These are phyloP conservation scores for Aspergillus ochraceoroseus DNA, from an alignment of 2,329 filamentous ascomycete species.

Conservation along the genomic window DNA sequence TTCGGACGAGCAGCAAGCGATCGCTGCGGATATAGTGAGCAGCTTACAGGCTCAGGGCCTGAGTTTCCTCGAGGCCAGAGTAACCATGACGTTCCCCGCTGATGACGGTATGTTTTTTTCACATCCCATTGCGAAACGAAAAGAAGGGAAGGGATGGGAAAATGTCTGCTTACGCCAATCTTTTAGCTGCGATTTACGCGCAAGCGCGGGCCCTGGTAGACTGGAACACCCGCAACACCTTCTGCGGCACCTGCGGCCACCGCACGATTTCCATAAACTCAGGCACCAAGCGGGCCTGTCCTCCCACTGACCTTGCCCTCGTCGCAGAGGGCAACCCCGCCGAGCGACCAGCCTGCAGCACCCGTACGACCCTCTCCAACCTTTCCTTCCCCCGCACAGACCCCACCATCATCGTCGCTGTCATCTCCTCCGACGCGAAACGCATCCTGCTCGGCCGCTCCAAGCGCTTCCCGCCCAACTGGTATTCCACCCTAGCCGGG, in stretches of 20 bases:
- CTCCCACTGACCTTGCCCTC: conserved; percentile 41
- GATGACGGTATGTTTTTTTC: conserved; percentile 51
- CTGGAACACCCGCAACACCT: conserved; percentile 91
- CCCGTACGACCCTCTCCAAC: conserved; percentile 81
- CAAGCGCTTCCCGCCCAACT: conserved; percentile 74
- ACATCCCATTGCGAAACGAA: background rate
- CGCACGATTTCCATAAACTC: conserved; percentile 58
- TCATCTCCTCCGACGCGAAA: conserved; percentile 73
- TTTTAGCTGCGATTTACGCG: conserved; percentile 76
- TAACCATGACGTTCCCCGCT: conserved; percentile 57
- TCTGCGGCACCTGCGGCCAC: conserved; percentile 83
- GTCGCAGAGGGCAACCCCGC: conserved; percentile 27
- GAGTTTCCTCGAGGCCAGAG: conserved; percentile 62
- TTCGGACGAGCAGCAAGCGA: conserved; percentile 52
- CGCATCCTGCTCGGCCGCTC: conserved; percentile 78
- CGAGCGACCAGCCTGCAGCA: conserved; percentile 66
- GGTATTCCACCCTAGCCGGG: conserved; percentile 84
- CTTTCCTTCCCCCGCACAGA: conserved; percentile 88
- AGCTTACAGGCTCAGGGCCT: conserved; percentile 58
- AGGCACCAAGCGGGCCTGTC: conserved; percentile 44
- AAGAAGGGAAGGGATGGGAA: no score
- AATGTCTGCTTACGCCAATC: conserved; percentile 2
- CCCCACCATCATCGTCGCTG: conserved; percentile 90
- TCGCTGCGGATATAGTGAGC: conserved; percentile 56
- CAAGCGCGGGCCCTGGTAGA: conserved; percentile 83